Conservation (phyloP, 2,329 filamentous ascomycete species). For the Zarea fungicola region DNA sequence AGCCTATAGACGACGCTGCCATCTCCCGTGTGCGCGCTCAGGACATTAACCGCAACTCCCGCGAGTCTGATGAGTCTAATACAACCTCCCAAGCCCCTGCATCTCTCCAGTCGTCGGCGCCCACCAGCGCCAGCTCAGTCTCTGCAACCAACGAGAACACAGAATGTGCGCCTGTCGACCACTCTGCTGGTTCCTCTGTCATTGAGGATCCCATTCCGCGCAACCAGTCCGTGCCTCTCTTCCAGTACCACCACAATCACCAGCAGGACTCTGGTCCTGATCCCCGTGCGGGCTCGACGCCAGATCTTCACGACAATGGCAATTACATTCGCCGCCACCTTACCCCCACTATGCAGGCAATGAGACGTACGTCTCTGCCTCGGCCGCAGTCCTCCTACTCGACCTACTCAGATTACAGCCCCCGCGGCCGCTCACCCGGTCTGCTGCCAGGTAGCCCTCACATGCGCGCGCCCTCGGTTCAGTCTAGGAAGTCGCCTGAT, state of each 20-base stretch:
- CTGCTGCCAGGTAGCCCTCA: slow-evolving; percentile 38
- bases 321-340: slow-evolving; percentile 55
- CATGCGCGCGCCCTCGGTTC: slow-evolving; percentile 42
- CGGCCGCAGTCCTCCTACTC: slow-evolving; percentile 76
- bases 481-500: slow-evolving; percentile 53
- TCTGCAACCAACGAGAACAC: slow-evolving; percentile 45
- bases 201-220: slow-evolving; percentile 39
- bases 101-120: slow-evolving; percentile 48
- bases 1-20: slow-evolving; percentile 23
- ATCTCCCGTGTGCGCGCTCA: slow-evolving; percentile 28
- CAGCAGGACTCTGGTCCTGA: slow-evolving; percentile 44
- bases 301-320: slow-evolving; percentile 47
- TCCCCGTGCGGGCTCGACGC: slow-evolving; percentile 42
- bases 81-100: slow-evolving; percentile 43
- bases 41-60: slow-evolving; percentile 42
- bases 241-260: slow-evolving; percentile 63
- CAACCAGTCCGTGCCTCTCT: slow-evolving; percentile 46
- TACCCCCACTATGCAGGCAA: slow-evolving; percentile 51
- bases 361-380: slow-evolving; percentile 53
- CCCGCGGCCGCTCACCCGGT: slow-evolving; percentile 57
- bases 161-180: slow-evolving; percentile 39
- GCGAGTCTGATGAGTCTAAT: slow-evolving; percentile 47
- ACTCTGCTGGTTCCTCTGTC: slow-evolving; percentile 46
- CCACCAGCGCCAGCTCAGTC: slow-evolving; percentile 52
- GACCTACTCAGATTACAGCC: slow-evolving; percentile 61